Base-by-base conservation (phyloP, 2,329 filamentous ascomycete species). In the Colletotrichum sublineola region DNA sequence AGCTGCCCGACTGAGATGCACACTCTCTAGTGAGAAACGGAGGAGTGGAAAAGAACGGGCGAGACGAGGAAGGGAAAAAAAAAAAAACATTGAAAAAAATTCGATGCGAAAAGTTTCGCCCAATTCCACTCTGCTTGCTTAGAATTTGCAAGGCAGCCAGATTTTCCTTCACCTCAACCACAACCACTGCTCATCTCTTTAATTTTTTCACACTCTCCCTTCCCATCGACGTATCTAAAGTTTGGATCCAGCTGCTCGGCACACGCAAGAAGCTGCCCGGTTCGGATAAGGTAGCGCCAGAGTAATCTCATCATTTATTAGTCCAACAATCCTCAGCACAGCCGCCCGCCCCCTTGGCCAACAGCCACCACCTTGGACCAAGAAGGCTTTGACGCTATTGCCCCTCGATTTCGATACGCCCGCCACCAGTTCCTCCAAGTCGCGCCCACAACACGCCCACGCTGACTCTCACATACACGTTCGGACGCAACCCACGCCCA, bases 121-220 rank as follows among this genome's bases (percentile, higher is more conserved):
- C 66, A 48, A 70, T 73, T 73, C 60, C 66, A 70, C 66, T 48
- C 55, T 70, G 70, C 61, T 70, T 69, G 60, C 66, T 50, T 56
- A 61, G 66, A 70, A 55, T 64, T 70, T 61, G 53, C 60, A 65
- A 38, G 50, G 60, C 55, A 64, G 66, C 46, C 55, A 64, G 66
- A 40, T 52, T 67, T 62, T 48, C 44, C 46, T 50, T 56, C 29
- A 58, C 52, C 52, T 69, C 40, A 20, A 33, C 58, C 20, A 40
- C 31, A 31, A 55, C 53, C 33, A 1, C 53, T 15, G 6, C 36
- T 42, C 36, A 58, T 8, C n/a, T 40, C n/a, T 29, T 14, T 42
- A 42, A 33, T 40, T 9, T 31, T 50, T 6, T 15, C 18, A 18
- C n/a, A 5, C 24, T 46, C 36, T 11, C 42, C 48, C 36, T 60